phyloP scores from a whole-genome alignment of 495 filamentous ascomycete genomes.

The Darksidea phi region DNA sequence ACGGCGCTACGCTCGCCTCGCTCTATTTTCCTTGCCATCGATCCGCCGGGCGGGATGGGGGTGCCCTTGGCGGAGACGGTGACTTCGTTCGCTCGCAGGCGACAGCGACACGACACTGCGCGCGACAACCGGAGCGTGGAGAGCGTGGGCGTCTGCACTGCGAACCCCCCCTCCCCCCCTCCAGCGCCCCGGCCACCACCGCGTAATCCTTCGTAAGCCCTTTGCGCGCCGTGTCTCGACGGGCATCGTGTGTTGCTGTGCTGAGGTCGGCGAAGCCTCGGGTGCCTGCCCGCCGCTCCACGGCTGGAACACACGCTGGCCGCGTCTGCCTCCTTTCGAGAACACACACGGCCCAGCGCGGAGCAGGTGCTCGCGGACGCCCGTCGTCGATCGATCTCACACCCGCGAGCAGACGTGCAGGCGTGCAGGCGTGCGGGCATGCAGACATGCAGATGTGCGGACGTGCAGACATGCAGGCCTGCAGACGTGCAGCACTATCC shows the following conservation, averaged over 20 bases:
- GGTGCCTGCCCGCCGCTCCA: neutral
- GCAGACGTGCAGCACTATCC: conserved; percentile 21
- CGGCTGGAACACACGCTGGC: neutral
- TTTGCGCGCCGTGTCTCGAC: conserved; percentile 17
- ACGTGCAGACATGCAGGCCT: too few relatives aligned
- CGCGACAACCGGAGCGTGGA: conserved; percentile 10
- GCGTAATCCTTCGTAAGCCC: conserved; percentile 32
- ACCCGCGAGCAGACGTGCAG: conserved; percentile 26
- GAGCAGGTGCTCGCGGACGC: conserved; percentile 22
- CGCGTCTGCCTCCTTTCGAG: conserved; percentile 1
- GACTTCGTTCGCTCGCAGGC: neutral
- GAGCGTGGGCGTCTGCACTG: conserved; percentile 20
- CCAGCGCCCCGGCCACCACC: conserved; percentile 1
- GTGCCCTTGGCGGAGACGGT: too few relatives aligned
- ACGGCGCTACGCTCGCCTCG: conserved; percentile 14
- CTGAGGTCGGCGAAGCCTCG: neutral
- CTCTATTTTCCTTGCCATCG: neutral
- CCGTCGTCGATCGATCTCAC: conserved; percentile 33
- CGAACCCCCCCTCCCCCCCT: conserved; percentile 6
- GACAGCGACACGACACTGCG: conserved; percentile 28
- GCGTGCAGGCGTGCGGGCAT: too few relatives aligned
- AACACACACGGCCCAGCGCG: conserved; percentile 4
- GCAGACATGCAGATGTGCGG: too few relatives aligned
- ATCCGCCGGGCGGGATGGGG: too few relatives aligned
- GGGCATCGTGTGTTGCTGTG: conserved; percentile 5